These are phyloP conservation scores for Aureobasidium mangrovei DNA, from an alignment of 2,329 filamentous ascomycete species.

Conservation along the genomic window DNA sequence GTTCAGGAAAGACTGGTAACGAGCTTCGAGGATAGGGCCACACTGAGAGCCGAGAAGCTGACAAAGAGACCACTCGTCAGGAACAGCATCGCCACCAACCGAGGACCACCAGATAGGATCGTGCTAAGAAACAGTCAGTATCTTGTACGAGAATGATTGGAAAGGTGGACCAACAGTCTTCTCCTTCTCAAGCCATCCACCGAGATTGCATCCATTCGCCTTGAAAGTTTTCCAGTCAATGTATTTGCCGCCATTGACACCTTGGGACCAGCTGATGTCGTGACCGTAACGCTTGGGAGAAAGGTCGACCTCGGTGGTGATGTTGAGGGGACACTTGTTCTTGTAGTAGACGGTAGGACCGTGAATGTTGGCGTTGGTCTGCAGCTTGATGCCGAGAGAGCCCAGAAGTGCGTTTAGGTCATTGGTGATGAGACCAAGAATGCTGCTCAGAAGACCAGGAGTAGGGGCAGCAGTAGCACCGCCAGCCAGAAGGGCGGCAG, in stretches of 20 bases:
- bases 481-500: slow-evolving; percentile 4
- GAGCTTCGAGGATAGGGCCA: slow-evolving; percentile 23
- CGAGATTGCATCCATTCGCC: slow-evolving; percentile 23
- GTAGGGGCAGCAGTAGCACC: slow-evolving; percentile 7
- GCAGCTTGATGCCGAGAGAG: slow-evolving; percentile 11
- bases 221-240: slow-evolving; percentile 20
- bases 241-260: slow-evolving; percentile 14
- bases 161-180: background rate
- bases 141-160: background rate
- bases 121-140: slow-evolving; percentile 16
- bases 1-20: slow-evolving; percentile 26
- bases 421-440: slow-evolving; percentile 8
- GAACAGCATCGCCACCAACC: slow-evolving; percentile 17
- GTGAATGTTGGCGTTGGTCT: slow-evolving; percentile 13
- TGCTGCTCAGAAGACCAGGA: slow-evolving; percentile 4
- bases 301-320: background rate
- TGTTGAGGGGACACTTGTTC: slow-evolving; percentile 12
- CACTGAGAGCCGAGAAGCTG: slow-evolving; percentile 23
- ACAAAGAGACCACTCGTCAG: slow-evolving; percentile 31
- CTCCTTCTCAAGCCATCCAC: slow-evolving; percentile 29
- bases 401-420: slow-evolving; percentile 13
- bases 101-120: slow-evolving; percentile 23
- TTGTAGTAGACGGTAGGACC: slow-evolving; percentile 11
- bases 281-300: slow-evolving; percentile 2
- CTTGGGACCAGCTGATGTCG: slow-evolving; percentile 14